Evolutionary conservation across 441 rosid species (phyloP), one percentile per base, ranked within the genome.

Genomic region (Populus hybrid): DNA sequence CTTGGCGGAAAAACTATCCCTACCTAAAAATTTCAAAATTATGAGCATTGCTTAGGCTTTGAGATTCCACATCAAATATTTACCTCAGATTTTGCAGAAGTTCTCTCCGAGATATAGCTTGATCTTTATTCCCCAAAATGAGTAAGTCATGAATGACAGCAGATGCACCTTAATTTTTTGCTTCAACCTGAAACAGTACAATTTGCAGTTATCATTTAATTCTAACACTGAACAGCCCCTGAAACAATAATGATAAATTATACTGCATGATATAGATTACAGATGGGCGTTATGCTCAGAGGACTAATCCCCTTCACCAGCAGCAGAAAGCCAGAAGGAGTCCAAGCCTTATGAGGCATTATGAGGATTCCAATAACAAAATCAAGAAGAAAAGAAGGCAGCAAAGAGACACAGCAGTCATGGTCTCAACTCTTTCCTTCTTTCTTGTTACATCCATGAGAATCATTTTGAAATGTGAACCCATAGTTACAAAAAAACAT

Each of bases 71-170:
- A 30, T 69, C 72, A 73, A 73, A 76, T 75, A 81, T 79, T 85
- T 85, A 83, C 88, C 84, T 85, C 79, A 34, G 36, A 75, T 68
- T 23, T 79, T 78, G 74, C 74, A 38, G 80, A 65, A 70, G 73
- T 57, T 68, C 69, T 61, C 74, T 46, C 66, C 67, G 67, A 57
- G 65, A 42, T 71, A 69, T 76, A 34, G 73, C 72, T n/a, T 70
- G 63, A 67, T 72, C 57, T 64, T 77, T 66, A 78, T 70, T 79
- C 81, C 67, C 68, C 73, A 75, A 59, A 70, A 36, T 77, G 23
- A 21, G 23, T 8, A 3, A 34, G 20, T 67, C 38, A 69, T 30
- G 35, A n/a, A 46, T 46, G 57, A 46, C 57, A 46, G 18, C 57
- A 46, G 57, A 46, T 46, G 12, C 20, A 14, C 18, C 57, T 46